These are phyloP conservation scores for Puccinia horiana DNA, from an alignment of 1,284 basidiomycete genomes.

Conservation along the genomic window DNA sequence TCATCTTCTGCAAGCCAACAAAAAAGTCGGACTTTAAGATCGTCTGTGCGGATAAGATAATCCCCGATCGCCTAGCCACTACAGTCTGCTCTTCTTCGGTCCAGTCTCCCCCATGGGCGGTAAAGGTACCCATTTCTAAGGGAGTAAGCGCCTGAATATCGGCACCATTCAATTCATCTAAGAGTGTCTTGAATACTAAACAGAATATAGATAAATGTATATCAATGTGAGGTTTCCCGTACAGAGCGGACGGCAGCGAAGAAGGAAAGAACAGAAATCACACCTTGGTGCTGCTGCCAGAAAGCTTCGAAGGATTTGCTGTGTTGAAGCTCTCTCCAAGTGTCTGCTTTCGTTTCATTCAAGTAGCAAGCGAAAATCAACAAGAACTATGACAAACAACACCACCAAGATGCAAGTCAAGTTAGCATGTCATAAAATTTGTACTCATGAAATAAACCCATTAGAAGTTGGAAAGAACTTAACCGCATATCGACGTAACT, in stretches of 20 bases:
- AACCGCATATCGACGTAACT: slow-evolving; percentile 77
- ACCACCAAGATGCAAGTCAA: slow-evolving; percentile 51
- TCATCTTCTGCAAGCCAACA: slow-evolving; percentile 77
- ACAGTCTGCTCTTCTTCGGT: slow-evolving; percentile 55
- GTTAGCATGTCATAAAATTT: slow-evolving; percentile 22
- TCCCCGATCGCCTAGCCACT: slow-evolving; percentile 80
- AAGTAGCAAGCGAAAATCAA: slow-evolving; percentile 94
- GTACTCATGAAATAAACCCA: too few species aligned
- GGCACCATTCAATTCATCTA: slow-evolving; percentile 82
- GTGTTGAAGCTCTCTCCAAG: slow-evolving; percentile 42
- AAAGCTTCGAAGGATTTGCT: slow-evolving; percentile 49
- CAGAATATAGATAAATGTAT: neutral
- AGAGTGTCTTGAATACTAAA: slow-evolving; percentile 88
- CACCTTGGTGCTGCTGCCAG: slow-evolving; percentile 50
- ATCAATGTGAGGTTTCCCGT: neutral
- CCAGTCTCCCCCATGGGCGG: slow-evolving; percentile 53
- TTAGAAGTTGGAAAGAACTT: slow-evolving; percentile 46
- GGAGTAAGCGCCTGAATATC: slow-evolving; percentile 80
- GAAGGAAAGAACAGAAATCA: neutral
- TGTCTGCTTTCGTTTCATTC: slow-evolving; percentile 76
- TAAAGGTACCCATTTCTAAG: slow-evolving; percentile 72
- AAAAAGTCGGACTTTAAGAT: slow-evolving; percentile 76
- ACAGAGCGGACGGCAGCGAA: neutral
- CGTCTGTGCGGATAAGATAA: slow-evolving; percentile 84
- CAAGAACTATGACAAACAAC: slow-evolving; percentile 65